Evolutionary conservation across 345 rosid species (phyloP).

Genomic region (Rhizophora apiculata): DNA sequence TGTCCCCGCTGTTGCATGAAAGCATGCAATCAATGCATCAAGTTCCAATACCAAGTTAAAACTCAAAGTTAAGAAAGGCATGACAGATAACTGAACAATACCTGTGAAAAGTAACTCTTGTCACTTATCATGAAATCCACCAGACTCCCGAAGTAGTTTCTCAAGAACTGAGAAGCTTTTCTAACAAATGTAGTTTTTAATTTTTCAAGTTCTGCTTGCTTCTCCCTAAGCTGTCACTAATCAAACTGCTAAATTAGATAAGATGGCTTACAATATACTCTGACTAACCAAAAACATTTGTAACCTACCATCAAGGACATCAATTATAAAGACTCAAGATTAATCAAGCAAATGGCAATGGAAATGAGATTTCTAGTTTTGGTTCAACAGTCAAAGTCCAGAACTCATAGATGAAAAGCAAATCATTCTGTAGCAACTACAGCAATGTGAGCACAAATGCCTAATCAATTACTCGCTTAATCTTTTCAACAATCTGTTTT

Average conservation of each 20-base stretch:
- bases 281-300: background rate
- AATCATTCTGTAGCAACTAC: too few species aligned
- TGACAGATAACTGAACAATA: constrained; percentile 21
- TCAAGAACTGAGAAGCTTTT: constrained; percentile 94
- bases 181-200: constrained; percentile 74
- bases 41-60: constrained; percentile 14
- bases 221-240: constrained; percentile 70
- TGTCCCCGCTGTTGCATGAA: constrained; percentile 78
- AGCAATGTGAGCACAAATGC: background rate
- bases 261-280: background rate
- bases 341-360: background rate
- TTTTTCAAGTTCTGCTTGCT: constrained; percentile 77
- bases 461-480: background rate
- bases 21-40: constrained; percentile 13
- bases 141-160: constrained; percentile 93
- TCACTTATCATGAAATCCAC: constrained; percentile 99
- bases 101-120: constrained; percentile 99
- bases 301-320: constrained; percentile 2
- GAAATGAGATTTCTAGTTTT: background rate
- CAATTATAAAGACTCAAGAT: background rate
- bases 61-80: constrained; percentile 8
- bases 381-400: background rate
- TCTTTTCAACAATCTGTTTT: constrained; percentile 2
- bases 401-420: too few species aligned
- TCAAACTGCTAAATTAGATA: constrained; percentile 10